phyloP scores from a whole-genome alignment of 1,284 basidiomycete species.

The Trametes versicolor region DNA sequence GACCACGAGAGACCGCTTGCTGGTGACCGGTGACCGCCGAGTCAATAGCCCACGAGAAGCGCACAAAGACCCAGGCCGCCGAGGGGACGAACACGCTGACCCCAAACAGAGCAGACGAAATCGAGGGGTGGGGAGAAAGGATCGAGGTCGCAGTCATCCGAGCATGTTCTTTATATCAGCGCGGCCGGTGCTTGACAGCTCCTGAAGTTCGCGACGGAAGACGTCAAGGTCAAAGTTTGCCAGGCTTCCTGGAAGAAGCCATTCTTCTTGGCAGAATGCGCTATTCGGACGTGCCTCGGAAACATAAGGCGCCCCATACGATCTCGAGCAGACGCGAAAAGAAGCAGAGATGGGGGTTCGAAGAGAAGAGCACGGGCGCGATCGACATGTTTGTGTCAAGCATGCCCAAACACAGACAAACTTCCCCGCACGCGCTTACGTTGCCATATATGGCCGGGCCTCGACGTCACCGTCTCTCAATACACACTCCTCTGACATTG shows the following conservation, averaged over 20 bases:
- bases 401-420: slow-evolving; percentile 1
- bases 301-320: background rate
- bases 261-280: background rate
- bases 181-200: background rate
- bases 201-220: slow-evolving; percentile 3
- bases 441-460: no score
- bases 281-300: background rate
- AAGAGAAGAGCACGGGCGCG: background rate
- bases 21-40: no score
- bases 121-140: background rate
- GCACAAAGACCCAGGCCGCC: no score
- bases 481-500: no score
- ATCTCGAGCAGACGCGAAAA: background rate
- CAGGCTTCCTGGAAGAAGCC: background rate
- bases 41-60: no score
- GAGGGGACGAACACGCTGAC: no score
- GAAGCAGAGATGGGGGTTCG: background rate
- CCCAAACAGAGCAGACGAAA: background rate
- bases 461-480: no score
- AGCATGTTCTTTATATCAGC: background rate
- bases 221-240: background rate
- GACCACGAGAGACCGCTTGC: no score
- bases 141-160: background rate
- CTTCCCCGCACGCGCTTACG: background rate
- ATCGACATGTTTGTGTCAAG: background rate